Percentiles rank a stretch among this genome's conserved stretches.
Conservation (phyloP, 2,329 filamentous ascomycete genomes). For the Colletotrichum eremochloae region DNA sequence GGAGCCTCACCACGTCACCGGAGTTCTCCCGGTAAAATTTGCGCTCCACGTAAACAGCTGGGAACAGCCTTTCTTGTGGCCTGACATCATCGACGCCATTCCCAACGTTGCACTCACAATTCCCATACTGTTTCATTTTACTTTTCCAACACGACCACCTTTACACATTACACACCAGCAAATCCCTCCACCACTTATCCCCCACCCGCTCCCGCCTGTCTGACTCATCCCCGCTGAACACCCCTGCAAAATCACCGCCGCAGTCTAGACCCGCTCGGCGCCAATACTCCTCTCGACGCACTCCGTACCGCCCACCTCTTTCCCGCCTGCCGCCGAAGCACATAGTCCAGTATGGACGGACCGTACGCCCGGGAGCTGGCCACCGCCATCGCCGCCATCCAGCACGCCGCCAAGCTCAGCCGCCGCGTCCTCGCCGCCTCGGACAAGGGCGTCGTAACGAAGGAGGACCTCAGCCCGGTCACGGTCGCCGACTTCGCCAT, state of each 20-base stretch:
- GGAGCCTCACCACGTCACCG: slow-evolving; percentile 19
- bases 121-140: neutral
- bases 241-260: neutral
- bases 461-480: slow-evolving; percentile 69
- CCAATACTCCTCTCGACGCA: neutral
- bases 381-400: slow-evolving; percentile 58
- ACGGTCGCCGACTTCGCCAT: slow-evolving; percentile 72
- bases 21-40: slow-evolving; percentile 39
- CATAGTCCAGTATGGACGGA: slow-evolving; percentile 55
- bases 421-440: slow-evolving; percentile 61
- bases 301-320: neutral
- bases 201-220: neutral
- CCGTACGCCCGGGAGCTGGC: slow-evolving; percentile 58
- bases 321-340: neutral
- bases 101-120: neutral
- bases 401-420: slow-evolving; percentile 63
- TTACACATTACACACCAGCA: neutral
- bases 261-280: neutral
- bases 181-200: neutral
- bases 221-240: slow-evolving; percentile 1
- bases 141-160: neutral
- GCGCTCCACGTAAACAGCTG: slow-evolving; percentile 11
- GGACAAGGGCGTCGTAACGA: slow-evolving; percentile 65
- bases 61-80: neutral
- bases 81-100: slow-evolving; percentile 37